Conservation (phyloP, 148 eudicot species). For the Suaeda aralocaspica region DNA sequence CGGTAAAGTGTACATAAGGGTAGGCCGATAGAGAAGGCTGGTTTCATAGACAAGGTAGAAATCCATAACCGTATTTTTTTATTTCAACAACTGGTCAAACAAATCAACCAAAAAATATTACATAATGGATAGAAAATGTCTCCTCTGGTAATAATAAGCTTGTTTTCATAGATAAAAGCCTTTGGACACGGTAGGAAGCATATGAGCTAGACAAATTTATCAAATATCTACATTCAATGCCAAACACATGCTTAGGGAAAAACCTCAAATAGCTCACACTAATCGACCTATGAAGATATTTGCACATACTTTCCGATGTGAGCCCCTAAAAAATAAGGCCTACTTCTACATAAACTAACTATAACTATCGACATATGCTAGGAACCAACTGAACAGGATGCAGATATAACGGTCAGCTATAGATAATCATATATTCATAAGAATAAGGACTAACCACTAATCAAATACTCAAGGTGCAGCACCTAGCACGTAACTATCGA, state of each 20-base stretch:
- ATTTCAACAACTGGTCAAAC: too few relatives aligned
- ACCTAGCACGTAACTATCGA: not conserved
- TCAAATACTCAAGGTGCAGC: not conserved
- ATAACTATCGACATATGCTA: slow-evolving; percentile 8
- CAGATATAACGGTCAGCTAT: not conserved
- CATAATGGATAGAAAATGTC: too few relatives aligned
- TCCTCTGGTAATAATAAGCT: too few relatives aligned
- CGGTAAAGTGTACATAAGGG: too few relatives aligned
- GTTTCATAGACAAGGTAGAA: too few relatives aligned
- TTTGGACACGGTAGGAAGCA: too few relatives aligned
- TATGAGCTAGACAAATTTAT: not conserved
- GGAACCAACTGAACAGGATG: slow-evolving; percentile 7
- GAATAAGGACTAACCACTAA: not conserved
- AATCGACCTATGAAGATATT: not conserved
- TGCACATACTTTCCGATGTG: not conserved
- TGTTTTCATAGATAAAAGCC: too few relatives aligned
- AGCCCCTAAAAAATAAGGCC: not conserved
- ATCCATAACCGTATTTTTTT: too few relatives aligned
- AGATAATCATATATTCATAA: not conserved
- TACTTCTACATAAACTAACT: slow-evolving; percentile 10
- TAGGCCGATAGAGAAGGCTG: too few relatives aligned
- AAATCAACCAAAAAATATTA: too few relatives aligned
- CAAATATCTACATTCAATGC: not conserved
- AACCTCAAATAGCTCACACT: not conserved
- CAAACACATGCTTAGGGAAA: too few relatives aligned